Conservation (phyloP, 768 basidiomycete genomes). For the Termitomyces sp. region DNA sequence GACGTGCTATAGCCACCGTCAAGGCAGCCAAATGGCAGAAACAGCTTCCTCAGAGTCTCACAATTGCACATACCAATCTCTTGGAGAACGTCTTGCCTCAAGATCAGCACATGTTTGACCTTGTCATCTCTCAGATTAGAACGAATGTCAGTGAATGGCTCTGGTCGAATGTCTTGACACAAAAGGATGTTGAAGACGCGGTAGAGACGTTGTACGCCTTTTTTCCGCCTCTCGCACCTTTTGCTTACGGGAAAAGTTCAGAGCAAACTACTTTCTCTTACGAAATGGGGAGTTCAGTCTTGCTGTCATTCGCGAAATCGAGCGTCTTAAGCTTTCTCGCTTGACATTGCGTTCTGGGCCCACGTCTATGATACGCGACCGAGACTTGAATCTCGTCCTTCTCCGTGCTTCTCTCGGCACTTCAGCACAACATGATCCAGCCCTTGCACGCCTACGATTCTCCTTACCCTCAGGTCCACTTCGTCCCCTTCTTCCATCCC, state of each 20-base stretch:
- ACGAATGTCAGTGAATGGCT: conserved; percentile 90
- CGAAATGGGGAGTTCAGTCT: conserved; percentile 86
- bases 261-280: conserved; percentile 83
- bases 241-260: conserved; percentile 23
- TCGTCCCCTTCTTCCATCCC: conserved; percentile 76
- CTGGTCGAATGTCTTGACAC: conserved; percentile 85
- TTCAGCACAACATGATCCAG: conserved; percentile 81
- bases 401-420: conserved; percentile 88
- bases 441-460: conserved; percentile 68
- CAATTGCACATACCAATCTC: conserved; percentile 58
- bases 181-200: conserved; percentile 76
- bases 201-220: conserved; percentile 74
- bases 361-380: conserved; percentile 80
- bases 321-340: conserved; percentile 76
- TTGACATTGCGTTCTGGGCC: conserved; percentile 61
- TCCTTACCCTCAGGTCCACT: conserved; percentile 77
- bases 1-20: conserved; percentile 81
- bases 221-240: neutral
- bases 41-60: conserved; percentile 66
- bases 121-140: conserved; percentile 67
- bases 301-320: conserved; percentile 81
- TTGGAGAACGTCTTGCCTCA: conserved; percentile 67
- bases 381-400: conserved; percentile 83
- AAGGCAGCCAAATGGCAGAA: conserved; percentile 75
- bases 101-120: conserved; percentile 73